phyloP scores from a whole-genome alignment of 2,329 filamentous ascomycete species.

The Exophiala sp. region DNA sequence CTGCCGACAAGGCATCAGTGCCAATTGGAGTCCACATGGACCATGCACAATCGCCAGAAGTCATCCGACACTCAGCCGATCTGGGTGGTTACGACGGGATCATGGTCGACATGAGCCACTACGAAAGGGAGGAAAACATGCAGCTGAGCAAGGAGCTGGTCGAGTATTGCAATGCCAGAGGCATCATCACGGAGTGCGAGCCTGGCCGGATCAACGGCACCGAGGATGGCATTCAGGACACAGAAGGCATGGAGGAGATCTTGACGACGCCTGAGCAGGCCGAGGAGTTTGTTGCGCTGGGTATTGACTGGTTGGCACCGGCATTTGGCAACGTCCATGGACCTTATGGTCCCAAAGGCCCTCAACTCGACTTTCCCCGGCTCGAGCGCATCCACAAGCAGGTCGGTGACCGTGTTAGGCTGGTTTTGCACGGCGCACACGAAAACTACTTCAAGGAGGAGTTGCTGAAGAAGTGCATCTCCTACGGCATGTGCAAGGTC shows the following conservation, averaged over 20 bases:
- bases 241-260: constrained; percentile 54
- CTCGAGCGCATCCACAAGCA: constrained; percentile 45
- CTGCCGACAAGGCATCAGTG: constrained; percentile 54
- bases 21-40: constrained; percentile 64
- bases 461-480: constrained; percentile 2
- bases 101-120: constrained; percentile 74
- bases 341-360: constrained; percentile 48
- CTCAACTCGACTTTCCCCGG: constrained; percentile 34
- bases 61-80: constrained; percentile 55
- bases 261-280: constrained; percentile 56
- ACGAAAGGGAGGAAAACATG: constrained; percentile 67
- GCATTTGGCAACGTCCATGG: constrained; percentile 75
- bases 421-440: constrained; percentile 29
- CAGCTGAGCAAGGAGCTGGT: constrained; percentile 60
- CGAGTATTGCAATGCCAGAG: constrained; percentile 38
- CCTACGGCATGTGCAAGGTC: constrained; percentile 28
- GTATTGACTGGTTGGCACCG: constrained; percentile 71
- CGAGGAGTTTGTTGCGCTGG: constrained; percentile 65
- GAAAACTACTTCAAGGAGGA: constrained; percentile 23
- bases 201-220: constrained; percentile 66
- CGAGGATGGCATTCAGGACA: constrained; percentile 68
- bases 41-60: constrained; percentile 62
- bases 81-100: constrained; percentile 61
- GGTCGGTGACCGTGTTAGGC: constrained; percentile 7
- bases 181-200: constrained; percentile 38